Evolutionary conservation across 169 alveolate genomes (phyloP), one percentile per base, ranked within the genome.

Genomic region (Eimeria brunetti): DNA sequence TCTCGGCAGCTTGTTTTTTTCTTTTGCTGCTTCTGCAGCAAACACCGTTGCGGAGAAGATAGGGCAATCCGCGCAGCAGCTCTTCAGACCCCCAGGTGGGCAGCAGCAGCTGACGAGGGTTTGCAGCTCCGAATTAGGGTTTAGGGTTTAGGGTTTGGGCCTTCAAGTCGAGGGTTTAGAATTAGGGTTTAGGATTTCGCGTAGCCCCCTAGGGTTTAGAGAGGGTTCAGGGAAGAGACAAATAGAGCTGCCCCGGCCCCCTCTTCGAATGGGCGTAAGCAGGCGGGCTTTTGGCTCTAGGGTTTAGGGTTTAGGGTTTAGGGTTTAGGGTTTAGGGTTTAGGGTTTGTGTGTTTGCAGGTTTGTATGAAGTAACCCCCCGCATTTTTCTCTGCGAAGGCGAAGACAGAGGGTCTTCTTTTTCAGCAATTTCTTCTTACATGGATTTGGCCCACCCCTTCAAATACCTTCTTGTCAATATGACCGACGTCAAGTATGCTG

Each of bases 41-140:
- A 75, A 88, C 14, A 64, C 94, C 7, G 38, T 88, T 6, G 51
- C 75, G 60, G 94, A 88, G 38, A 51, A 71, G 24, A 88, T 88
- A 44, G 94, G 58, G 41, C 94, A 88, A 69, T 88, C 94, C 16
- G 73, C 94, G 16, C 94, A 88, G 53, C 94, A 88, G 24, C 94
- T 88, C 71, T 88, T 88, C 69, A 62, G 84, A 49, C 94, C 94
- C 44, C 84, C 94, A 36, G 84, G 94, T 88, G 22, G 41, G 94
- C 44, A 11, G 11, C n/a, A 12, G n/a, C 44, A 36, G 78, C 38
- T 67, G 12, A 58, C 20, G 69, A 20, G 20, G 12, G 20, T 58
- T 58, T 58, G 69, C 69, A 58, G 69, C 20, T 58, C 69, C 20
- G 69, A 20, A 20, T 20, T 3, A 18, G 78, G 2, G 78, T 67